A percentile compares a stretch with the other conserved stretches of the same genome.
Evolutionary conservation across 1,139 yeast genomes (phyloP).

Genomic region (Wickerhamiella infanticola): DNA sequence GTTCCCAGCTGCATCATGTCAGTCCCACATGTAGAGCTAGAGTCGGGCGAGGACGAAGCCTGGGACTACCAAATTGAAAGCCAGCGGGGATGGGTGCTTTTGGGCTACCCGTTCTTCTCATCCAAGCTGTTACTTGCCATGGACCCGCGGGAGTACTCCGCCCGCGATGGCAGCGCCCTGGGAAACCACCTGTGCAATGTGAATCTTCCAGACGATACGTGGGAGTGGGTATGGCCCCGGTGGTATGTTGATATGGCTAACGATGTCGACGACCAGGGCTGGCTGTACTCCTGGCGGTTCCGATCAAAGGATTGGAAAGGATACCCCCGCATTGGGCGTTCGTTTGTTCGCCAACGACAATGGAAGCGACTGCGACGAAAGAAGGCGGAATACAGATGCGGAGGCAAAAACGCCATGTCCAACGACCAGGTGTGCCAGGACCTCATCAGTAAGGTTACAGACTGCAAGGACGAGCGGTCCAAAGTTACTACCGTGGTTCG

Average conservation of each 20-base stretch:
- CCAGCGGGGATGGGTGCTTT: constrained; percentile 51
- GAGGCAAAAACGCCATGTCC: not conserved
- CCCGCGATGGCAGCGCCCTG: constrained; percentile 16
- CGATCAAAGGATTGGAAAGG: constrained; percentile 27
- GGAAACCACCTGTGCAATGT: constrained; percentile 9
- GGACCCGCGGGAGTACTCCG: constrained; percentile 39
- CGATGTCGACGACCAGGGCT: constrained; percentile 67
- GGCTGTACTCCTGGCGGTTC: constrained; percentile 42
- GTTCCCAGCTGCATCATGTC: too few relatives aligned
- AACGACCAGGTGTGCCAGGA: not conserved
- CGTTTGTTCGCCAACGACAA: constrained; percentile 28
- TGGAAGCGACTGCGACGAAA: constrained; percentile 25
- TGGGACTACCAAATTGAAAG: constrained; percentile 37
- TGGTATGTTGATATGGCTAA: constrained; percentile 63
- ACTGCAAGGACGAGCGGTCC: constrained; percentile 15
- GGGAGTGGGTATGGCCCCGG: constrained; percentile 59
- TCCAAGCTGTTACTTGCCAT: constrained; percentile 38
- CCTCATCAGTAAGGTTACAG: not conserved
- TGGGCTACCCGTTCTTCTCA: constrained; percentile 51
- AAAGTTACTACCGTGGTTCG: constrained; percentile 8
- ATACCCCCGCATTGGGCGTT: constrained; percentile 24
- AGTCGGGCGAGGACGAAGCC: constrained; percentile 9
- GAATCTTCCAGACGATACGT: constrained; percentile 48
- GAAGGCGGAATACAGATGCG: not conserved
- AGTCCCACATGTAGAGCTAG: too few relatives aligned